Percentiles rank a stretch among this genome's conserved stretches.
These are phyloP conservation scores for Alnus glutinosa DNA, from an alignment of 306 rosid species.

Conservation along the genomic window DNA sequence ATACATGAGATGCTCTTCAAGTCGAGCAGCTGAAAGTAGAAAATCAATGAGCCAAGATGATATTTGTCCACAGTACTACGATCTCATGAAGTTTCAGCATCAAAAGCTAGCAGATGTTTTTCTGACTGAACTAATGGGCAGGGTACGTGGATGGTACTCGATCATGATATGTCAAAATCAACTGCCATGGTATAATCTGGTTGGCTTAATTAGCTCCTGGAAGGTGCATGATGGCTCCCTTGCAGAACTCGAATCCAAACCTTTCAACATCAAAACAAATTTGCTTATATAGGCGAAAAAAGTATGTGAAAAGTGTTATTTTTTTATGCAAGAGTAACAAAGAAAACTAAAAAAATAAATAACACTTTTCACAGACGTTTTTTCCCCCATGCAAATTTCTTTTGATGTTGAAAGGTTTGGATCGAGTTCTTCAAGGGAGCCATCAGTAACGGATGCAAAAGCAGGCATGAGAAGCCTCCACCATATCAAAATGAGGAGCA, in stretches of 20 bases:
- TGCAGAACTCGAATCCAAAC: conserved; percentile 34
- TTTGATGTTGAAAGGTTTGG: conserved; percentile 24
- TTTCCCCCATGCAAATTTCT: background rate
- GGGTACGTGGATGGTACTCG: too few relatives aligned
- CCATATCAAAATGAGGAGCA: conserved; percentile 38
- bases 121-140: background rate
- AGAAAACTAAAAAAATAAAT: too few relatives aligned
- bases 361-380: too few relatives aligned
- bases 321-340: too few relatives aligned
- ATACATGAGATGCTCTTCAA: conserved; percentile 44
- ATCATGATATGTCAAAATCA: too few relatives aligned
- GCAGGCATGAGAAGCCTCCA: conserved; percentile 42
- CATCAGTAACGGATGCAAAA: conserved; percentile 37
- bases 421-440: conserved; percentile 31
- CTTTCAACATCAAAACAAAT: conserved; percentile 1
- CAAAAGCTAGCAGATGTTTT: background rate
- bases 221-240: conserved; percentile 23
- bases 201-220: too few relatives aligned
- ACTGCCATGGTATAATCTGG: too few relatives aligned
- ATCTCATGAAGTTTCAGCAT: background rate
- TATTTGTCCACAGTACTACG: background rate
- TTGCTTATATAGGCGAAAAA: too few relatives aligned
- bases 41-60: conserved; percentile 3
- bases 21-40: background rate
- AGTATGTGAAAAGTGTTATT: too few relatives aligned